phyloP scores from a whole-genome alignment of 768 basidiomycete genomes.

The Coprinopsis strossmayeri region DNA sequence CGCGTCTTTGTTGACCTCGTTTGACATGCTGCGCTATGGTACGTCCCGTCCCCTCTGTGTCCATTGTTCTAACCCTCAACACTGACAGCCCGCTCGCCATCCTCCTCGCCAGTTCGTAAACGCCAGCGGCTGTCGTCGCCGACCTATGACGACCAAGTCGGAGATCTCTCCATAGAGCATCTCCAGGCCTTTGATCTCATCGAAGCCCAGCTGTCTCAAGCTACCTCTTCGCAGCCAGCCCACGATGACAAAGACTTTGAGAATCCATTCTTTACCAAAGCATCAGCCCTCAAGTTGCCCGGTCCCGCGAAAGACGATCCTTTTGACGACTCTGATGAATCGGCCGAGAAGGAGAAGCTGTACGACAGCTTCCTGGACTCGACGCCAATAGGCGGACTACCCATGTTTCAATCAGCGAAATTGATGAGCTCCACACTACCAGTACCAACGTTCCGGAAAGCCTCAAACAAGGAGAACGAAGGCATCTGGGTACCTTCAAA shows the following conservation, averaged over 20 bases:
- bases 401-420: constrained; percentile 32
- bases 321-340: background rate
- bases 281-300: background rate
- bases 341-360: constrained; percentile 3
- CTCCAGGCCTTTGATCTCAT: constrained; percentile 48
- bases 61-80: background rate
- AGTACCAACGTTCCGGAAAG: constrained; percentile 22
- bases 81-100: constrained; percentile 21
- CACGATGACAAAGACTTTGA: constrained; percentile 26
- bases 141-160: constrained; percentile 49
- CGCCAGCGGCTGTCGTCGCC: constrained; percentile 61
- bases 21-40: constrained; percentile 5
- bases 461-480: constrained; percentile 19
- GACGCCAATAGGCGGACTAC: constrained; percentile 17
- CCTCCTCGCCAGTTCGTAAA: constrained; percentile 45
- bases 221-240: constrained; percentile 24
- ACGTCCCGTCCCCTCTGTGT: background rate
- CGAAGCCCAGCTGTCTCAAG: constrained; percentile 29
- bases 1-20: background rate
- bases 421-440: constrained; percentile 10
- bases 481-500: constrained; percentile 45
- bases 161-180: constrained; percentile 48
- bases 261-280: constrained; percentile 30
- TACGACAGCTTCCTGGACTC: constrained; percentile 46
- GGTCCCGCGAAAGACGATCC: background rate